Base-by-base conservation (phyloP, 345 rosid genomes). In the Eucalyptus sp. region DNA sequence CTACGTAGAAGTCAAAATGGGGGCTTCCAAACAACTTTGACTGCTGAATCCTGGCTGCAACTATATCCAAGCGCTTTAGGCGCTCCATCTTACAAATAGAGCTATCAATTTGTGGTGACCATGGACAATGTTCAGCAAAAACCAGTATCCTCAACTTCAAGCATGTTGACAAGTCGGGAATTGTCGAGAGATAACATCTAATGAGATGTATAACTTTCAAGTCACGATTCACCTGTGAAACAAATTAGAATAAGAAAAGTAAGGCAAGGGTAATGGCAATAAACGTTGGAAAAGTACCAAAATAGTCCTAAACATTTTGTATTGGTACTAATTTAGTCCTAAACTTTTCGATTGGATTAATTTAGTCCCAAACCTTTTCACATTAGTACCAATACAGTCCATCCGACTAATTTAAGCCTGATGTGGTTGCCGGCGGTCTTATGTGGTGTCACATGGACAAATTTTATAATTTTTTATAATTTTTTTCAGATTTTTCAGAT, bases 111-210 rank as follows among this genome's bases (percentile, higher is more conserved):
- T 64, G 37, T 29, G 37, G 71, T 1, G 20, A 29, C 18, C 4
- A 0, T 13, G 33, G 71, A 7, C 33, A 29, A 29, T 62, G 71
- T 29, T 62, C 9, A 62, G 8, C 9, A 62, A 62, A 29, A 62
- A 64, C 10, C 5, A 64, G 0, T 0, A 64, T n/a, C 76, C 18
- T 64, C 76, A 64, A 13, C 4, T 64, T 1, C 37, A 64, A 14
- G 76, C 76, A 64, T 4, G 10, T 64, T 14, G 76, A n/a, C 2
- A 64, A 14, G 37, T 64, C 1, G 0, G 18, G 41, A 13, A 5
- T 7, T 13, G 9, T n/a, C 0, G 3, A 14, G 20, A 64, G 76
- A n/a, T 14, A 1, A 5, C 76, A 64, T 64, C 37, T n/a, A 0
- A 14, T n/a, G 20, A 64, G 41, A n/a, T n/a, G 41, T 64, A 64